Evolutionary conservation across 192 early-diverging fungal species (phyloP).

Genomic region (Pecoramyces ruminantium): DNA sequence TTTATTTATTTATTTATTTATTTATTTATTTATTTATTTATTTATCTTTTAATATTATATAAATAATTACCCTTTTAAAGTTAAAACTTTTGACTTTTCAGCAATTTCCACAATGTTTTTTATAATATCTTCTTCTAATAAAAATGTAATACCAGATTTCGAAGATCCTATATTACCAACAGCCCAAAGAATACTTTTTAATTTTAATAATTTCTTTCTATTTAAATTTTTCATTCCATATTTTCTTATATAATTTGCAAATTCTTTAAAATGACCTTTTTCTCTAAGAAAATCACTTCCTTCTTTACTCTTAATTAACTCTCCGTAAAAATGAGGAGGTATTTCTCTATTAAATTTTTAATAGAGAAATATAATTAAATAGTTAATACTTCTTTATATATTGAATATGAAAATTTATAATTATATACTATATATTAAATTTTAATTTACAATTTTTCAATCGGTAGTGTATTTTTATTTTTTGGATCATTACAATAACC

Average conservation of each 20-base stretch:
- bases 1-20: too few relatives aligned
- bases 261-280: constrained; percentile 45
- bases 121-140: constrained; percentile 52
- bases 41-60: too few relatives aligned
- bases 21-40: too few relatives aligned
- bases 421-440: too few relatives aligned
- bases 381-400: too few relatives aligned
- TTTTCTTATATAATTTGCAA: constrained; percentile 36
- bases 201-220: constrained; percentile 13
- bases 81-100: constrained; percentile 42
- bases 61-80: constrained; percentile 50
- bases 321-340: constrained; percentile 64
- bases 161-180: constrained; percentile 63
- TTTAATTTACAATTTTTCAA: too few relatives aligned
- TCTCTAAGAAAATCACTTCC: constrained; percentile 42
- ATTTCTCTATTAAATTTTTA: constrained; percentile 6
- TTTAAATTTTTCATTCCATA: constrained; percentile 18
- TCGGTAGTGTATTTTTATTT: too few relatives aligned
- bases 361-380: background rate
- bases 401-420: too few relatives aligned
- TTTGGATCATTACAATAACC: too few relatives aligned
- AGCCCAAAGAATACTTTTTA: constrained; percentile 66
- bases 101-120: constrained; percentile 53
- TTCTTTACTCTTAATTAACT: constrained; percentile 57
- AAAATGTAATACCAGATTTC: constrained; percentile 43